A percentile compares a stretch with the other conserved stretches of the same genome.
Evolutionary conservation across 768 basidiomycete genomes (phyloP).

Genomic region (Pleurotus platypus): DNA sequence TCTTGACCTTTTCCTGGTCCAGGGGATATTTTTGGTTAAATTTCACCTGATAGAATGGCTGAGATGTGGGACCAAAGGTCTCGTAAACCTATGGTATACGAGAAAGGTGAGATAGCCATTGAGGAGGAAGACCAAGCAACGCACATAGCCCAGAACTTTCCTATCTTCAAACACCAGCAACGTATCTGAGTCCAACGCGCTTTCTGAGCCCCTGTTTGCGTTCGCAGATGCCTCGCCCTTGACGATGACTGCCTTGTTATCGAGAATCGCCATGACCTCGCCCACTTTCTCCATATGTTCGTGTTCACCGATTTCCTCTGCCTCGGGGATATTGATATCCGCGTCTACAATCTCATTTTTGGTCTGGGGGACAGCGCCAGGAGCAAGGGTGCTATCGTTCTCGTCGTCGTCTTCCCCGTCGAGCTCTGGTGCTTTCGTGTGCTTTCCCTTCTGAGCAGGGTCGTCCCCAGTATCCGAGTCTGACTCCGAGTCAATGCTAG

Average conservation of each 20-base stretch:
- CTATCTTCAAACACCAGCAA: constrained; percentile 88
- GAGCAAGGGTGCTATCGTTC: constrained; percentile 29
- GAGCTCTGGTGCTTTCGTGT: constrained; percentile 11
- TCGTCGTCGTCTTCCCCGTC: constrained; percentile 55
- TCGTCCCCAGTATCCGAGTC: constrained; percentile 19
- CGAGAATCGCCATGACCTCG: constrained; percentile 72
- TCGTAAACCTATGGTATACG: constrained; percentile 69
- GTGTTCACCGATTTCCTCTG: constrained; percentile 58
- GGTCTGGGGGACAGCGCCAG: constrained; percentile 51
- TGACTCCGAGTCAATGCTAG: constrained; percentile 37
- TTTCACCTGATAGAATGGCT: constrained; percentile 87
- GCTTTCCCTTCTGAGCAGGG: neutral
- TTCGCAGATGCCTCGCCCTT: constrained; percentile 50
- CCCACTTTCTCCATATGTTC: constrained; percentile 75
- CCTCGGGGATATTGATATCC: constrained; percentile 57
- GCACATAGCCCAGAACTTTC: constrained; percentile 85
- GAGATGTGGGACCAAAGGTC: constrained; percentile 91
- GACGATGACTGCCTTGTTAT: constrained; percentile 63
- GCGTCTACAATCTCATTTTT: constrained; percentile 67
- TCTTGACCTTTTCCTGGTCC: constrained; percentile 47
- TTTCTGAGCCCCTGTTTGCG: constrained; percentile 46
- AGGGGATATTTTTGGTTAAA: constrained; percentile 68
- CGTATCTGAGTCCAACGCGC: constrained; percentile 84
- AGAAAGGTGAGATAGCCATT: constrained; percentile 11
- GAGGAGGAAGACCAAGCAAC: constrained; percentile 32